Base-by-base conservation (phyloP, 2,329 filamentous ascomycete species). In the Fonsecaea erecta region DNA sequence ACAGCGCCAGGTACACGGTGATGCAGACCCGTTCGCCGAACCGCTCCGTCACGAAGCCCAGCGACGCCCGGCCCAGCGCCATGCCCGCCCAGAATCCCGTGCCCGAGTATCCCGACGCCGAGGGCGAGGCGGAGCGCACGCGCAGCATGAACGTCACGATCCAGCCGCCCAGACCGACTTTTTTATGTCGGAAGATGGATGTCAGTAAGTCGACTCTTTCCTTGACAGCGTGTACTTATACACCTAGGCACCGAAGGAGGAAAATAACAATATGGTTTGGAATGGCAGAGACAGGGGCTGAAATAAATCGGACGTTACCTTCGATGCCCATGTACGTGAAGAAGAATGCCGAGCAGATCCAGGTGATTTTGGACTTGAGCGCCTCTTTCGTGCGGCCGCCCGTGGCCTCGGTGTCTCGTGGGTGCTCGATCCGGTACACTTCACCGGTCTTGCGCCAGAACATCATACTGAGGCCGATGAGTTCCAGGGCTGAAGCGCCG, bases 91-190 rank as follows among this genome's bases (percentile, higher is more conserved):
- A 95, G 79, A 93, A 72, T 1, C 71, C 88, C 0, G 91, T 94
- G 0, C 88, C 88, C 0, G 86, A 87, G 79, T 95, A 86, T 2
- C 92, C 92, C 35, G 89, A 88, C 1, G 87, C 83, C 73, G 95
- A 94, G 0, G 86, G 80, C 26, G 81, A 83, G 2, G 88, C 91
- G 40, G 88, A 76, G 14, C 93, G 85, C 26, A 93, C 88, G 21
- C 85, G 81, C n/a, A 93, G 86, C 91, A 96, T 96, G 75, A 96
- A 96, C 6, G 68, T 71, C 58, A 91, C 88, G 66, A 93, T 87
- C 90, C 90, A 92, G 32, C 90, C 90, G 18, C 87, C 87, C 1
- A 90, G 79, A 24, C 68, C 68, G 52, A 70, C 68, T n/a, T n/a
- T n/a, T n/a, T n/a, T 69, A 14, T 24, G 2, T 3, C 12, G 53